Conservation (phyloP, 2,329 filamentous ascomycete species). For the Sphaceloma murrayae region DNA sequence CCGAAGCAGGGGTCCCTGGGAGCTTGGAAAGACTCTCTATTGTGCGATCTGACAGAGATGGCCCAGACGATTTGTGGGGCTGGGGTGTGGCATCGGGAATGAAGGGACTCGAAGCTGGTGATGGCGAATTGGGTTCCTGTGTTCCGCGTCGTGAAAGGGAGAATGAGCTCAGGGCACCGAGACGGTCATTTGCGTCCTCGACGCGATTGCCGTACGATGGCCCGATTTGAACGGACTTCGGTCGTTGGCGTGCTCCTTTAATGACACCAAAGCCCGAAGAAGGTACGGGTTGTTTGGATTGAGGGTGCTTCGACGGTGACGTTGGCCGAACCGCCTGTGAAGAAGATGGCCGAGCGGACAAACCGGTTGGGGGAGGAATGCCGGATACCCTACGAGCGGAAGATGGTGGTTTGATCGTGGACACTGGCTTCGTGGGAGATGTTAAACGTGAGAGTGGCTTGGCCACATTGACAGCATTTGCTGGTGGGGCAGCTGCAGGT, state of each 20-base stretch:
- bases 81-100: slow-evolving; percentile 21
- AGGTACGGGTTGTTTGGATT: slow-evolving; percentile 22
- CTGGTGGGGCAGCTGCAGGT: slow-evolving; percentile 9
- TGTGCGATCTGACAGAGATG: slow-evolving; percentile 70
- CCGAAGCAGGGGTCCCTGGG: slow-evolving; percentile 64
- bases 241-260: slow-evolving; percentile 2
- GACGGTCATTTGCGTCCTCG: slow-evolving; percentile 31
- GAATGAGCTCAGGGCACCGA: slow-evolving; percentile 36
- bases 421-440: slow-evolving; percentile 15
- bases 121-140: slow-evolving; percentile 22
- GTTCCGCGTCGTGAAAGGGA: slow-evolving; percentile 33
- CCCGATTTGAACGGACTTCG: slow-evolving; percentile 14
- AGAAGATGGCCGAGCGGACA: slow-evolving; percentile 1
- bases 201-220: slow-evolving; percentile 12
- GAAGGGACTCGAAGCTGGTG: slow-evolving; percentile 20
- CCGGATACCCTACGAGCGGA: slow-evolving; percentile 9
- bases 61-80: slow-evolving; percentile 33
- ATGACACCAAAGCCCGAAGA: slow-evolving; percentile 20
- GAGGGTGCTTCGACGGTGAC: slow-evolving; percentile 24
- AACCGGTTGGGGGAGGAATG: slow-evolving; percentile 5
- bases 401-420: slow-evolving; percentile 11
- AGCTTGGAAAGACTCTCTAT: slow-evolving; percentile 73
- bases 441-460: slow-evolving; percentile 15
- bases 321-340: slow-evolving; percentile 17
- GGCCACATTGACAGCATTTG: slow-evolving; percentile 1